Percentiles rank a stretch among this genome's conserved stretches.
Conservation (phyloP, 768 basidiomycete species). For the Termitomyces sp. region DNA sequence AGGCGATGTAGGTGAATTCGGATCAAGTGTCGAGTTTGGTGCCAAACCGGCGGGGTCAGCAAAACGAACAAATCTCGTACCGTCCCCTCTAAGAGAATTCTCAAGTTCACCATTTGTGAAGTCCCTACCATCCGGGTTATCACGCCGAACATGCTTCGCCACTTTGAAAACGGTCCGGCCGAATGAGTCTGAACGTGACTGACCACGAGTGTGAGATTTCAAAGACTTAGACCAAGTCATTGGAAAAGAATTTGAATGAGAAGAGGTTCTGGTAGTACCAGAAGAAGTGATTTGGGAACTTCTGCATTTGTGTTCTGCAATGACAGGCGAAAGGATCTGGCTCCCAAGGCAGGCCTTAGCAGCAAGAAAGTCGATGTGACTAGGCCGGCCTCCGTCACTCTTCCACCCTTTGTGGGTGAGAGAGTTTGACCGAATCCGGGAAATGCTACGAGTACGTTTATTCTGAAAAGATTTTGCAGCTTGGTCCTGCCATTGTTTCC, state of each 20-base stretch:
- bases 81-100: constrained; percentile 30
- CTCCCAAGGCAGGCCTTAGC: constrained; percentile 62
- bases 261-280: constrained; percentile 16
- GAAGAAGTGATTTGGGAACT: constrained; percentile 14
- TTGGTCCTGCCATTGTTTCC: constrained; percentile 60
- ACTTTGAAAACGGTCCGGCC: constrained; percentile 34
- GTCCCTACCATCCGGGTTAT: constrained; percentile 12
- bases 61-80: constrained; percentile 35
- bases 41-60: constrained; percentile 32
- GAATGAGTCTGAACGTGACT: constrained; percentile 40
- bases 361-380: constrained; percentile 55
- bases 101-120: constrained; percentile 26
- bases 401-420: constrained; percentile 31
- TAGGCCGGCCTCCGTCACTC: constrained; percentile 21
- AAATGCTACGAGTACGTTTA: constrained; percentile 53
- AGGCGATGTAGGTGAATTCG: constrained; percentile 18
- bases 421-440: constrained; percentile 59
- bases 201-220: constrained; percentile 28
- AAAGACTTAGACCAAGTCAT: constrained; percentile 30
- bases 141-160: constrained; percentile 27
- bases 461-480: constrained; percentile 63
- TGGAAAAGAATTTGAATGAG: constrained; percentile 30
- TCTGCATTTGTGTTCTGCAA: constrained; percentile 16
- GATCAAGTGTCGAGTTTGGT: constrained; percentile 7
- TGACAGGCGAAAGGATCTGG: constrained; percentile 48